These are phyloP conservation scores for Gnomoniopsis sp. DNA, from an alignment of 2,329 filamentous ascomycete species.

Conservation along the genomic window DNA sequence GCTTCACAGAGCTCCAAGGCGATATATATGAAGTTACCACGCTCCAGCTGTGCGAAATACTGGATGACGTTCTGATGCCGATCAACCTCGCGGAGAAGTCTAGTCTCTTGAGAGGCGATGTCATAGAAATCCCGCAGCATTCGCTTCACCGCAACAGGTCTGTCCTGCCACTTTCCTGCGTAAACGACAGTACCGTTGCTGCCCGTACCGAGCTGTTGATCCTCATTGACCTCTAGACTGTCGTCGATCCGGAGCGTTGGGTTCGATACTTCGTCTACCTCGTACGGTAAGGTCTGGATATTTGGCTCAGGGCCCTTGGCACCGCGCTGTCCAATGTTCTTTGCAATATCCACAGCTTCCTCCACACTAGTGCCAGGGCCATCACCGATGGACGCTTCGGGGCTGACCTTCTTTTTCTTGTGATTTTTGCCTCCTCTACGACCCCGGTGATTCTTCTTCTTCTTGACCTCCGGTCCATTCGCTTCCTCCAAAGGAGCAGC, in stretches of 20 bases:
- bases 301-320: constrained; percentile 57
- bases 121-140: constrained; percentile 97
- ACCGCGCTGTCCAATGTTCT: constrained; percentile 48
- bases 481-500: constrained; percentile 24
- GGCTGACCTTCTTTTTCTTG: constrained; percentile 54
- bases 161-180: constrained; percentile 88
- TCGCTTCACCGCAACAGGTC: constrained; percentile 91
- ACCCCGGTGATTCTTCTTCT: constrained; percentile 68
- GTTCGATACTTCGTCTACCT: constrained; percentile 58
- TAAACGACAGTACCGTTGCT: constrained; percentile 98
- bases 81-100: constrained; percentile 85
- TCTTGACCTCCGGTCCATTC: constrained; percentile 42
- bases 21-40: constrained; percentile 90
- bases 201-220: constrained; percentile 67
- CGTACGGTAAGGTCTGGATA: constrained; percentile 52
- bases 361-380: constrained; percentile 51
- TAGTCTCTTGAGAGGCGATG: constrained; percentile 90
- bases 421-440: constrained; percentile 70
- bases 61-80: constrained; percentile 96
- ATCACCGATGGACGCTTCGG: constrained; percentile 49
- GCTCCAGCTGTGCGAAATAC: constrained; percentile 89
- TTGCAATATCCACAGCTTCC: constrained; percentile 57
- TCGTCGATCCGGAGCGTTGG: constrained; percentile 60
- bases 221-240: constrained; percentile 61
- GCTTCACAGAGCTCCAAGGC: constrained; percentile 91